Conservation (phyloP, 768 basidiomycete genomes). For the Suillus hirtellus region DNA sequence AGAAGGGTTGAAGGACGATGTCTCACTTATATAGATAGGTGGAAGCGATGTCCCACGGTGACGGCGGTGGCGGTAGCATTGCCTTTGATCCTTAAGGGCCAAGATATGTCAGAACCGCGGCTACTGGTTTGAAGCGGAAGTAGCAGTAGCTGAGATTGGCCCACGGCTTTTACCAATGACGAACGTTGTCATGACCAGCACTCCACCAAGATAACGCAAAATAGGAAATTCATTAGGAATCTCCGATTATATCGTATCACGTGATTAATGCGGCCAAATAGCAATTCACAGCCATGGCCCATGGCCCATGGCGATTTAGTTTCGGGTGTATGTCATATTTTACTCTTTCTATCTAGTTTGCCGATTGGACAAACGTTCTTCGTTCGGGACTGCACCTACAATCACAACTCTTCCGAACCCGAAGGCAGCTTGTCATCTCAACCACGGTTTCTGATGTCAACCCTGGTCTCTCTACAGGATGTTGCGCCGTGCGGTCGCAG, state of each 20-base stretch:
- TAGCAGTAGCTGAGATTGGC: not conserved
- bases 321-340: too few relatives aligned
- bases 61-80: slow-evolving; percentile 6
- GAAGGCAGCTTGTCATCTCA: not conserved
- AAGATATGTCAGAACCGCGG: not conserved
- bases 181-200: slow-evolving; percentile 20
- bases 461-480: not conserved
- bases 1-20: slow-evolving; percentile 10
- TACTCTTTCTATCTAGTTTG: too few relatives aligned
- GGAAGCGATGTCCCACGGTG: slow-evolving; percentile 15
- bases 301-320: too few relatives aligned
- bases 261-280: not conserved
- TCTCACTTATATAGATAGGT: slow-evolving; percentile 33
- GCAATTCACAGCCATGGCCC: too few relatives aligned
- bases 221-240: slow-evolving; percentile 14
- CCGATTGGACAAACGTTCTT: too few relatives aligned
- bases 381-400: too few relatives aligned
- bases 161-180: slow-evolving; percentile 11
- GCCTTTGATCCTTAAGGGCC: not conserved
- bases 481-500: too few relatives aligned
- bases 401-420: too few relatives aligned
- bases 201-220: slow-evolving; percentile 20
- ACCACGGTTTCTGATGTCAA: not conserved
- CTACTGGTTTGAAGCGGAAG: not conserved
- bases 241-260: slow-evolving; percentile 3